Percentiles rank a stretch among this genome's conserved stretches.
Conservation (phyloP, 2,329 filamentous ascomycete species). For the Chrysosporium keratinophilum region DNA sequence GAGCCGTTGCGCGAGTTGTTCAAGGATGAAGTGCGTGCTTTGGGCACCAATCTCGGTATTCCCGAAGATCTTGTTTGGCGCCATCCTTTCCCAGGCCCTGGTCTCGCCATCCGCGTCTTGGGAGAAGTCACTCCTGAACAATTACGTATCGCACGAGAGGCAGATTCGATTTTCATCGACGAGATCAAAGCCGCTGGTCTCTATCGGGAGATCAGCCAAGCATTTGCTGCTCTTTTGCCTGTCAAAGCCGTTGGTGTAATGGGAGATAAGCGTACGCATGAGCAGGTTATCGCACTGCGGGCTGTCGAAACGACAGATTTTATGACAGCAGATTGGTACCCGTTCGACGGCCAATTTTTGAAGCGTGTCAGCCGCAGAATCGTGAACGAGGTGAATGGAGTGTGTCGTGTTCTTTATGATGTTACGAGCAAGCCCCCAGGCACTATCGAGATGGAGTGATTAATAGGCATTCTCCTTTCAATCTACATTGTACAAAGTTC, state of each 20-base stretch:
- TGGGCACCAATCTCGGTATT: constrained; percentile 60
- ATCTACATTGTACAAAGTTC: constrained; percentile 13
- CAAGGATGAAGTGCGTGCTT: constrained; percentile 64
- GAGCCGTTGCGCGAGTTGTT: constrained; percentile 67
- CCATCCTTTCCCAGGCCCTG: constrained; percentile 64
- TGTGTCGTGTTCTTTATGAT: constrained; percentile 51
- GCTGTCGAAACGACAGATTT: constrained; percentile 57
- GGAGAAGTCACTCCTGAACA: constrained; percentile 69
- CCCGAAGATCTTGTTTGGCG: constrained; percentile 65
- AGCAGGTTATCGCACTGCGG: constrained; percentile 50
- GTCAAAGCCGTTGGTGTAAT: constrained; percentile 49
- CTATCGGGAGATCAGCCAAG: constrained; percentile 53
- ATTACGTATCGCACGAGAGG: constrained; percentile 55
- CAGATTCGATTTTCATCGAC: constrained; percentile 39
- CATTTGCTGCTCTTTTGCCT: constrained; percentile 58
- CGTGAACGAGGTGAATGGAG: constrained; percentile 63
- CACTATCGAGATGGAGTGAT: constrained; percentile 62
- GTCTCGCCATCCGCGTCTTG: constrained; percentile 64
- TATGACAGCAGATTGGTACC: constrained; percentile 64
- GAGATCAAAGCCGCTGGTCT: constrained; percentile 38
- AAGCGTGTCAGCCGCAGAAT: constrained; percentile 56
- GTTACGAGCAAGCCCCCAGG: constrained; percentile 45
- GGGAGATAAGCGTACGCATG: constrained; percentile 59
- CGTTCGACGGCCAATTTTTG: constrained; percentile 56
- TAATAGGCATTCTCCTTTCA: neutral